Base-by-base conservation (phyloP, 257 asterid genomes). In the Plantago major region DNA sequence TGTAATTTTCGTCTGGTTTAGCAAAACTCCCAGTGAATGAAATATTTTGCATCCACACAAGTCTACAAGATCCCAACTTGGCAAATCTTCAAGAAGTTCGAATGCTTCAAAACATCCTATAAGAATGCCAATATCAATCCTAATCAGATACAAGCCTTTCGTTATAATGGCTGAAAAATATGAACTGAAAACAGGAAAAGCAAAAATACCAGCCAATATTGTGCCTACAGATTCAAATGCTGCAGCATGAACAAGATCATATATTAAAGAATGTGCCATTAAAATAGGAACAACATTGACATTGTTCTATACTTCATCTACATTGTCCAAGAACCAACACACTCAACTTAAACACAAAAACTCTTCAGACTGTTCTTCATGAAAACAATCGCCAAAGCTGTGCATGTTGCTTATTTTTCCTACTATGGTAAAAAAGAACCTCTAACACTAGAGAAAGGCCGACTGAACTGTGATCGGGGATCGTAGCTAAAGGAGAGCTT, bases 401-500 rank as follows among this genome's bases (percentile, higher is more conserved):
- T 52, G 6, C 11, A 3, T 42, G 30, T 14, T 42, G 54, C 54
- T 58, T 45, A 46, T 47, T 13, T 15, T 43, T n/a, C 16, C 64
- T 19, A 48, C 63, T 65, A 61, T n/a, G 62, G 54, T 40, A 76
- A 71, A 16, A 67, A 65, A 55, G 65, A 68, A 65, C 76, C 66
- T 68, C 74, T 70, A 72, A 68, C 53, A 71, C 63, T 57, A 46
- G 80, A 70, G 5, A 74, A 71, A 63, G 84, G 73, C 78, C 81
- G 81, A 74, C 84, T 74, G 22, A 48, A 28, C 12, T 72, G 81
- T 42, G 71, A 73, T 16, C 71, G 86, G 12, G 81, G 63, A 48
- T 70, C 75, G 4, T 55, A 69, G 45, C 76, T 66, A 47, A 90
- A 74, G 6, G 72, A 56, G 13, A 92, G 86, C 87, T 70, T 88